Evolutionary conservation across 345 rosid genomes (phyloP).

Genomic region (Eucalyptus curtisii): DNA sequence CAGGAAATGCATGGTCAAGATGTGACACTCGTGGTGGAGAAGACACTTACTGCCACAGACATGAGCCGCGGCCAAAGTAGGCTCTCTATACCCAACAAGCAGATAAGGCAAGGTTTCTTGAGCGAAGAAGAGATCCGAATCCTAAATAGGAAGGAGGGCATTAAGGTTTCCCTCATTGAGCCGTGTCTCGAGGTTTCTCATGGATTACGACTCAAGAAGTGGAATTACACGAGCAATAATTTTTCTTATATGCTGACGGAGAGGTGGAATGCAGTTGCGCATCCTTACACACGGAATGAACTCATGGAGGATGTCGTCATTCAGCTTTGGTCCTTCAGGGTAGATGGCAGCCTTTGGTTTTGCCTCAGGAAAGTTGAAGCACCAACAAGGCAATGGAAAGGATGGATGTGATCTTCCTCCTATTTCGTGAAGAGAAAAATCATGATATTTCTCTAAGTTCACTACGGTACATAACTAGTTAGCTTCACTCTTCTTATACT

Average conservation of each 20-base stretch:
- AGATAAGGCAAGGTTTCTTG: not conserved
- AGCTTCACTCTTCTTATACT: not conserved
- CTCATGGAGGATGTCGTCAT: not conserved
- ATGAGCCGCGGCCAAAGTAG: not conserved
- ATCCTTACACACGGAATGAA: not conserved
- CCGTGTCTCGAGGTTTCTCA: not conserved
- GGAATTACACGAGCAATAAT: not conserved
- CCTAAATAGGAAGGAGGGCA: not conserved
- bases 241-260: not conserved
- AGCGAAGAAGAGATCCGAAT: not conserved
- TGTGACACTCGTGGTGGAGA: not conserved
- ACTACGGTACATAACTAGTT: no score
- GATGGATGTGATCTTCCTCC: no score
- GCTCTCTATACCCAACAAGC: not conserved
- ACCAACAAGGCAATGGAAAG: not conserved
- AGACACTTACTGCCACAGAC: not conserved
- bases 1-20: not conserved
- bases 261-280: not conserved
- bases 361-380: not conserved
- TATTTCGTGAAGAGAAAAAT: no score
- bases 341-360: not conserved
- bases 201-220: rapidly evolving
- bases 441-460: no score
- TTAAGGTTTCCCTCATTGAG: not conserved
- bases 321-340: not conserved